Evolutionary conservation across 371 early-diverging fungal genomes (phyloP).

Genomic region (Mortierella sp.): DNA sequence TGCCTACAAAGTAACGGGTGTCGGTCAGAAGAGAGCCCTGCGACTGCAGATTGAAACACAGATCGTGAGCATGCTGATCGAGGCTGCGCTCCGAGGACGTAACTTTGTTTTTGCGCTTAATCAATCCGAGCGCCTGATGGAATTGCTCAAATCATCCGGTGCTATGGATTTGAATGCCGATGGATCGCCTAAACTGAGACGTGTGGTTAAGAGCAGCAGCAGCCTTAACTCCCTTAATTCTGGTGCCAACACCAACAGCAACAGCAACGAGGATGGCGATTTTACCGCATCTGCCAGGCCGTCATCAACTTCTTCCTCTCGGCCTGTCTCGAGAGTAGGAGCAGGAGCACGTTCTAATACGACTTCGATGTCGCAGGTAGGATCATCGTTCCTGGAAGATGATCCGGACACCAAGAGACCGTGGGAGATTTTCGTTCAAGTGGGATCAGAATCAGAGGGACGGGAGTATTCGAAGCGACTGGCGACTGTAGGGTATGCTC

Average conservation of each 20-base stretch:
- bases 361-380: not conserved
- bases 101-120: conserved; percentile 33
- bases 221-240: not conserved
- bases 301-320: conserved; percentile 7
- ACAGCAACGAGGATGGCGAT: conserved; percentile 1
- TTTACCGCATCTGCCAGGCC: not conserved
- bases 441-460: conserved; percentile 38
- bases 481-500: conserved; percentile 70
- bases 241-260: no score
- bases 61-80: conserved; percentile 57
- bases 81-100: conserved; percentile 62
- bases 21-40: conserved; percentile 51
- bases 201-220: conserved; percentile 31
- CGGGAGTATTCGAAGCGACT: conserved; percentile 52
- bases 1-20: conserved; percentile 66
- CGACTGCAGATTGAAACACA: conserved; percentile 33
- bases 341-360: not conserved
- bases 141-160: conserved; percentile 36
- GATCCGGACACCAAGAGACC: conserved; percentile 28
- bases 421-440: conserved; percentile 47
- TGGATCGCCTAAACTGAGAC: conserved; percentile 37
- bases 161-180: conserved; percentile 33
- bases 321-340: conserved; percentile 24
- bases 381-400: not conserved
- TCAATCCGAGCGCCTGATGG: conserved; percentile 49